phyloP scores from a whole-genome alignment of 2,329 filamentous ascomycete species.

The Aspergillus sp. region DNA sequence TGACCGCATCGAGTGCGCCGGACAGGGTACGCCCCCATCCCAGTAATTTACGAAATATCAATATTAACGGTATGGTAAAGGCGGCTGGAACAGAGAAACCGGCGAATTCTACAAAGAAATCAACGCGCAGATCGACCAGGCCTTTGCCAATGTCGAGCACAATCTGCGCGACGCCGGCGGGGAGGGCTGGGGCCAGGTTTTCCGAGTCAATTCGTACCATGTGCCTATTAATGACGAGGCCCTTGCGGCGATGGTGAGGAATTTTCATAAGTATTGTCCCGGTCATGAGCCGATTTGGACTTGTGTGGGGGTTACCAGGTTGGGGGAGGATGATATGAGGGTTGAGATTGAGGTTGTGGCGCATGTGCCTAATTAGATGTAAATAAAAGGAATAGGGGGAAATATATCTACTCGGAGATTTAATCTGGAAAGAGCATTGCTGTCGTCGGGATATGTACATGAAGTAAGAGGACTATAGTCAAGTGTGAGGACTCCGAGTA shows the following conservation, averaged over 20 bases:
- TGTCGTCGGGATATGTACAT: too few relatives aligned
- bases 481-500: too few relatives aligned
- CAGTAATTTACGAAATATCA: background rate
- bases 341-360: conserved; percentile 61
- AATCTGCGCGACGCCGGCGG: conserved; percentile 54
- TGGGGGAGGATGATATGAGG: conserved; percentile 54
- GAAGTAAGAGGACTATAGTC: too few relatives aligned
- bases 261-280: conserved; percentile 54
- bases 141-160: conserved; percentile 59
- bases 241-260: conserved; percentile 43
- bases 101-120: conserved; percentile 35
- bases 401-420: too few relatives aligned
- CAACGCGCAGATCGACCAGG: conserved; percentile 50
- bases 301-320: conserved; percentile 49
- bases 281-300: conserved; percentile 57
- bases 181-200: conserved; percentile 51
- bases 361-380: conserved; percentile 30
- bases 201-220: conserved; percentile 49
- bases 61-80: background rate
- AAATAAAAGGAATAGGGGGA: too few relatives aligned
- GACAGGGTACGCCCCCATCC: conserved; percentile 22
- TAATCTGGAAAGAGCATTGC: too few relatives aligned
- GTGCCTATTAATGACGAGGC: conserved; percentile 44
- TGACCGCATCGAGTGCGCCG: conserved; percentile 46
- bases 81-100: conserved; percentile 34